A percentile compares a stretch with the other conserved stretches of the same genome.
Evolutionary conservation across 345 rosid genomes (phyloP).

Genomic region (Erucastrum elatum): DNA sequence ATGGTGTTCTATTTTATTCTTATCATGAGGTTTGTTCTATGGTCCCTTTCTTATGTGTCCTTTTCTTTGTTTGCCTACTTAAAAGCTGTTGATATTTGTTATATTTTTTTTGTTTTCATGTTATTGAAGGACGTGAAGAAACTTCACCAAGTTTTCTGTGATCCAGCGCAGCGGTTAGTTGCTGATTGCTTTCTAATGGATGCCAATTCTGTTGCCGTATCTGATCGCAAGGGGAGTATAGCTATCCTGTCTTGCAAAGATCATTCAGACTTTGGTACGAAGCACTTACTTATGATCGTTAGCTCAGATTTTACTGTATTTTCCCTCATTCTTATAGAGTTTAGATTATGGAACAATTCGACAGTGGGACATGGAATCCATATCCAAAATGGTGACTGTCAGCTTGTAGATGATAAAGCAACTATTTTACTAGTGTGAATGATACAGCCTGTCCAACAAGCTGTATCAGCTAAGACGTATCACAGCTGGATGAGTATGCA

Average conservation of each 20-base stretch:
- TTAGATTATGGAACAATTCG: too few species aligned
- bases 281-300: background rate
- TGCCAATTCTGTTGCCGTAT: constrained; percentile 80
- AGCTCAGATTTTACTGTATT: too few species aligned
- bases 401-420: too few species aligned
- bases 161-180: constrained; percentile 95
- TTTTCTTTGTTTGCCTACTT: constrained; percentile 10
- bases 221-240: constrained; percentile 96
- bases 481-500: too few species aligned
- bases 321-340: too few species aligned
- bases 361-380: too few species aligned
- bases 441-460: too few species aligned
- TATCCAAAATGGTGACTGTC: too few species aligned
- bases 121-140: constrained; percentile 67
- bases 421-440: too few species aligned
- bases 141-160: constrained; percentile 81
- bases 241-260: constrained; percentile 81
- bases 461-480: too few species aligned
- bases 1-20: constrained; percentile 88
- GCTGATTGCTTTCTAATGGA: constrained; percentile 91
- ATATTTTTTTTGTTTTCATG: background rate
- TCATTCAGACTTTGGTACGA: constrained; percentile 56
- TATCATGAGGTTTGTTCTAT: constrained; percentile 73
- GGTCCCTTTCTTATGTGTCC: background rate
- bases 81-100: background rate